These are phyloP conservation scores for Thalia dealbata DNA, from an alignment of 176 grass and related monocot genomes.

Conservation along the genomic window DNA sequence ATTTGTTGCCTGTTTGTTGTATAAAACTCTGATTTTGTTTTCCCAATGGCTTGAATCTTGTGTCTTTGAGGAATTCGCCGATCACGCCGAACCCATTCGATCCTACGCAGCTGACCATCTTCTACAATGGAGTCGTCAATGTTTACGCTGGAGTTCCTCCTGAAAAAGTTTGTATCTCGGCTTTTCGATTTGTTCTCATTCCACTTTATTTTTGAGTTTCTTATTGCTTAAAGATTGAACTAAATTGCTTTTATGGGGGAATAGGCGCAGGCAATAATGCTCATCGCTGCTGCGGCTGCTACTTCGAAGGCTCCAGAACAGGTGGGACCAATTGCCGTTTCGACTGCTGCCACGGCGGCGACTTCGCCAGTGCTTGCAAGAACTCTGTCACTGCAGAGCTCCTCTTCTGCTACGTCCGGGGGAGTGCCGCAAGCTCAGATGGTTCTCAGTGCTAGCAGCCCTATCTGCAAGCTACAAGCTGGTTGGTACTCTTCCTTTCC, in stretches of 20 bases:
- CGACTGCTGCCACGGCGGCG: not conserved
- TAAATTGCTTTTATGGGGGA: not conserved
- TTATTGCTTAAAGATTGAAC: not conserved
- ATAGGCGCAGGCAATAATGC: slow-evolving; percentile 96
- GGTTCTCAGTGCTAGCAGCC: slow-evolving; percentile 30
- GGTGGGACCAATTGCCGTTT: not conserved
- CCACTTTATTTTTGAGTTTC: not conserved
- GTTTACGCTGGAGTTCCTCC: slow-evolving; percentile 64
- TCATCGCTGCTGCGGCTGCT: slow-evolving; percentile 58
- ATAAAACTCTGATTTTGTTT: not conserved
- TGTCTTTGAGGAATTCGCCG: not conserved
- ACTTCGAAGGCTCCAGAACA: not conserved
- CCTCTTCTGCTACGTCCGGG: slow-evolving; percentile 28
- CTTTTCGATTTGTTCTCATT: not conserved
- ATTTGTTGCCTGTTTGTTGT: not conserved
- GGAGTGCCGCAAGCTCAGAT: slow-evolving; percentile 31
- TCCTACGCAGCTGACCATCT: slow-evolving; percentile 70
- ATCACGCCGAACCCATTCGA: not conserved
- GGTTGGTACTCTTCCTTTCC: slow-evolving; percentile 30
- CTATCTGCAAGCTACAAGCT: slow-evolving; percentile 76
- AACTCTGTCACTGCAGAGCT: slow-evolving; percentile 74
- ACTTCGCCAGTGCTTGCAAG: slow-evolving; percentile 45
- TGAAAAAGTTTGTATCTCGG: slow-evolving; percentile 48
- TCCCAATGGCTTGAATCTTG: not conserved
- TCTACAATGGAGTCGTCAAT: slow-evolving; percentile 71